phyloP scores from a whole-genome alignment of 2,329 filamentous ascomycete species.

The Pseudopithomyces chartarum region DNA sequence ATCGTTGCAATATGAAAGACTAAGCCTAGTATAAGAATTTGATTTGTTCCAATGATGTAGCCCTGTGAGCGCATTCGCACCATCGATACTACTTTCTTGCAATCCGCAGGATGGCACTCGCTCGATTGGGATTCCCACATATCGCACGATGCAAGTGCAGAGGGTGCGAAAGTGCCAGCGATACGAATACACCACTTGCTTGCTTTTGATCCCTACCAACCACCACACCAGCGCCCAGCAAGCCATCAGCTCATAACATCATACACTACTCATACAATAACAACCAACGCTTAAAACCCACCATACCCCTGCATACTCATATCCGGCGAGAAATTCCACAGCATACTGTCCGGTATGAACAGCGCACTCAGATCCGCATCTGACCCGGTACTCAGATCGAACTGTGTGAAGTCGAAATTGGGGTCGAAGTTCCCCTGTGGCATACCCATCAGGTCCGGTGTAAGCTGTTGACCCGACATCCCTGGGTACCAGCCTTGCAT shows the following conservation, averaged over 20 bases:
- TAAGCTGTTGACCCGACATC: constrained; percentile 19
- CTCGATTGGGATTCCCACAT: not conserved
- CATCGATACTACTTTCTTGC: too few relatives aligned
- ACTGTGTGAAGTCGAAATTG: constrained; percentile 44
- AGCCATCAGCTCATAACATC: not conserved
- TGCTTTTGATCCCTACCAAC: not conserved
- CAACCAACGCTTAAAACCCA: not conserved
- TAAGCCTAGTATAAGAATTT: too few relatives aligned
- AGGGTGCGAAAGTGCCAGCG: too few relatives aligned
- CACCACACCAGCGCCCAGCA: not conserved
- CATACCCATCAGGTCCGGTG: constrained; percentile 33
- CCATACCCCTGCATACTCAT: not conserved
- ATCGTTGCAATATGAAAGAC: too few relatives aligned
- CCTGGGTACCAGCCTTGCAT: constrained; percentile 37
- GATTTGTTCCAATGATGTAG: too few relatives aligned
- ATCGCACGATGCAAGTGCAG: too few relatives aligned
- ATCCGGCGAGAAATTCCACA: constrained; percentile 33
- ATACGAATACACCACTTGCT: too few relatives aligned
- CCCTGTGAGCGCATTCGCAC: too few relatives aligned
- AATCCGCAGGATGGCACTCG: too few relatives aligned
- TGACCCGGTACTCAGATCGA: constrained; percentile 42
- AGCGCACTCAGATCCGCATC: constrained; percentile 43
- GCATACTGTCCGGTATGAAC: constrained; percentile 43
- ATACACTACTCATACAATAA: not conserved
- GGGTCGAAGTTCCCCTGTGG: constrained; percentile 35